phyloP scores from a whole-genome alignment of 805 yeast species.

The Nakazawaea holstii region DNA sequence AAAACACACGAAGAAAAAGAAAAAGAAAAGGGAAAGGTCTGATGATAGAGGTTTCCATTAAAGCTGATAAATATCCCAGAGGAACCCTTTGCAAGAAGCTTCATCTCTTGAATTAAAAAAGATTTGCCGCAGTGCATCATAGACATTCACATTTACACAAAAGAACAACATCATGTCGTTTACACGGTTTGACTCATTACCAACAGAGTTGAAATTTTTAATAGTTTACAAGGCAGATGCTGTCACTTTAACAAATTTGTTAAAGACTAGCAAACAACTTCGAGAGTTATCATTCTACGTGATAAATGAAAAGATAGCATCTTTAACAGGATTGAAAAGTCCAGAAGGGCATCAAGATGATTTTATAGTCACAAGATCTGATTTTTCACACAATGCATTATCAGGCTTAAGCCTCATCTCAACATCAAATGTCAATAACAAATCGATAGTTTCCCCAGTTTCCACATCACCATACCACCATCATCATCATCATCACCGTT shows the following conservation, averaged over 20 bases:
- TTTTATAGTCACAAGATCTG: neutral
- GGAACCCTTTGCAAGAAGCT: too few species aligned
- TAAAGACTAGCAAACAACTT: constrained; percentile 9
- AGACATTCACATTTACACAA: too few species aligned
- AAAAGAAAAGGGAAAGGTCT: neutral
- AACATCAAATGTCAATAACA: neutral
- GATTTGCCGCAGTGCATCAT: too few species aligned
- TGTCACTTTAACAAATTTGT: constrained; percentile 10
- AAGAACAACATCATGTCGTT: neutral
- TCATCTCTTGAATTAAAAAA: too few species aligned
- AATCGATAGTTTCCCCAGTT: neutral
- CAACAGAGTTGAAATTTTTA: constrained; percentile 19
- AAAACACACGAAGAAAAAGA: neutral
- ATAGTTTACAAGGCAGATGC: constrained; percentile 14
- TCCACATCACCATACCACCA: neutral
- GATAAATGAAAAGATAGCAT: constrained; percentile 9
- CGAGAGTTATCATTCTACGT: constrained; percentile 10
- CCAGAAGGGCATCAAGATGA: neutral
- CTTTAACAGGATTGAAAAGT: constrained; percentile 5
- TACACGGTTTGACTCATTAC: constrained; percentile 11
- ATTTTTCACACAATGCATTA: neutral
- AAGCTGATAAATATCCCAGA: neutral
- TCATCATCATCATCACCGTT: neutral
- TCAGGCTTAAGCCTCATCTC: neutral
- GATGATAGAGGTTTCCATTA: neutral